A percentile compares a stretch with the other conserved stretches of the same genome.
Evolutionary conservation across 768 basidiomycete genomes (phyloP).

Genomic region (Glaciozyma antarctica): DNA sequence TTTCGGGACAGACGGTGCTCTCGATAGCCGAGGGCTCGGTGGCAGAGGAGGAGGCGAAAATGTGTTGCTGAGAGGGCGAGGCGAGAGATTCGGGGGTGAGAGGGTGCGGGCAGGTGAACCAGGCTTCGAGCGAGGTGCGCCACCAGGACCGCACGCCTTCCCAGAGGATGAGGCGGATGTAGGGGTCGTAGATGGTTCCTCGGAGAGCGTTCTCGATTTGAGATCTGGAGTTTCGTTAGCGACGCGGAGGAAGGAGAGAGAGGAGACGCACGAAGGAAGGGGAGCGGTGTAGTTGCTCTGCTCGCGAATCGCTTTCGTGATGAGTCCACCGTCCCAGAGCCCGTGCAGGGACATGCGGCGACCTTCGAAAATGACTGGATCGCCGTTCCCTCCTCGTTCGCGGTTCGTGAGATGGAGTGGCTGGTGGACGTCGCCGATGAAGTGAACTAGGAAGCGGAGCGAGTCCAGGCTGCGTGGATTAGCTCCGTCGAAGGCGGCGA

Average conservation of each 20-base stretch:
- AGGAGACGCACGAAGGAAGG: slow-evolving; percentile 55
- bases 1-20: slow-evolving; percentile 24
- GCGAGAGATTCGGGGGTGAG: slow-evolving; percentile 21
- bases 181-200: slow-evolving; percentile 35
- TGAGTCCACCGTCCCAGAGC: slow-evolving; percentile 58
- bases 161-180: slow-evolving; percentile 70
- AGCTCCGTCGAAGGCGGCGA: background rate
- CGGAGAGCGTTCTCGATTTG: slow-evolving; percentile 23
- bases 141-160: slow-evolving; percentile 70
- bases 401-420: slow-evolving; percentile 84
- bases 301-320: slow-evolving; percentile 69
- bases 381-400: slow-evolving; percentile 75
- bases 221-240: background rate
- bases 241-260: slow-evolving; percentile 58
- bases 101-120: slow-evolving; percentile 58
- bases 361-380: slow-evolving; percentile 34
- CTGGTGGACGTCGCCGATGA: slow-evolving; percentile 80
- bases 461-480: slow-evolving; percentile 45
- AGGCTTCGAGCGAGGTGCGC: slow-evolving; percentile 51
- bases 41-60: slow-evolving; percentile 18
- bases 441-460: slow-evolving; percentile 86
- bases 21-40: background rate
- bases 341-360: slow-evolving; percentile 26
- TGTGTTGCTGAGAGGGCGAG: slow-evolving; percentile 16
- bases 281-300: slow-evolving; percentile 72